Conservation (phyloP, 495 filamentous ascomycete genomes). For the Tetracladium setigerum region DNA sequence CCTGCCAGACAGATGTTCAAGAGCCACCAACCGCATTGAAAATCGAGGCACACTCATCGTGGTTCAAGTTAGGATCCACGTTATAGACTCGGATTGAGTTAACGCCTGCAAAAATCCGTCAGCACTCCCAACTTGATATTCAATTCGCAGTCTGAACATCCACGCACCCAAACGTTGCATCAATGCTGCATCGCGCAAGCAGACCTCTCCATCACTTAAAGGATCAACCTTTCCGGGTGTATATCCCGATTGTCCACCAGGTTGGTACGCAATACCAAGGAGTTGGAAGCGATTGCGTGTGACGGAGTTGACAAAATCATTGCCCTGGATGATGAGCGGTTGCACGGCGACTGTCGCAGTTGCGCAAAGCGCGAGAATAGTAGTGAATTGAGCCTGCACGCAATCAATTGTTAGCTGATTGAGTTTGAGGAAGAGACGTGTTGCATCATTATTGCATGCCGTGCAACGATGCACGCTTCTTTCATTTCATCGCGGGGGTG, state of each 20-base stretch:
- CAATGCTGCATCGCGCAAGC: constrained; percentile 84
- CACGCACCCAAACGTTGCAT: constrained; percentile 69
- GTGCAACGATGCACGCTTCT: too few relatives aligned
- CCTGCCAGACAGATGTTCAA: constrained; percentile 43
- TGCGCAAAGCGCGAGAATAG: constrained; percentile 24
- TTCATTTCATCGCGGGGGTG: too few relatives aligned
- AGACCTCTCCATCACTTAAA: constrained; percentile 64
- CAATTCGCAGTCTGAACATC: constrained; percentile 3
- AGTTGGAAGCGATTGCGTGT: constrained; percentile 80
- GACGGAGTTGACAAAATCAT: constrained; percentile 75
- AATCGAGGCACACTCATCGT: constrained; percentile 82
- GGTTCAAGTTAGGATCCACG: constrained; percentile 72
- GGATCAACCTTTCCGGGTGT: constrained; percentile 59
- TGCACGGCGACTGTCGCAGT: constrained; percentile 59
- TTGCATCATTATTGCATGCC: too few relatives aligned
- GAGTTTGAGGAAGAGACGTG: too few relatives aligned
- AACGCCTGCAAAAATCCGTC: constrained; percentile 35
- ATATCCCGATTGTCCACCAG: constrained; percentile 80
- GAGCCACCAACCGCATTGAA: constrained; percentile 58
- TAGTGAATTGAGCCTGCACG: not conserved
- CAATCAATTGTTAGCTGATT: too few relatives aligned
- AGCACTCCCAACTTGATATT: constrained; percentile 1
- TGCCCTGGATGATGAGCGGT: constrained; percentile 63
- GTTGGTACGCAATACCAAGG: constrained; percentile 91
- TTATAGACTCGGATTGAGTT: constrained; percentile 96